Percentiles rank a stretch among this genome's conserved stretches.
phyloP scores from a whole-genome alignment of 148 eudicot genomes.

The Cornus controversa region DNA sequence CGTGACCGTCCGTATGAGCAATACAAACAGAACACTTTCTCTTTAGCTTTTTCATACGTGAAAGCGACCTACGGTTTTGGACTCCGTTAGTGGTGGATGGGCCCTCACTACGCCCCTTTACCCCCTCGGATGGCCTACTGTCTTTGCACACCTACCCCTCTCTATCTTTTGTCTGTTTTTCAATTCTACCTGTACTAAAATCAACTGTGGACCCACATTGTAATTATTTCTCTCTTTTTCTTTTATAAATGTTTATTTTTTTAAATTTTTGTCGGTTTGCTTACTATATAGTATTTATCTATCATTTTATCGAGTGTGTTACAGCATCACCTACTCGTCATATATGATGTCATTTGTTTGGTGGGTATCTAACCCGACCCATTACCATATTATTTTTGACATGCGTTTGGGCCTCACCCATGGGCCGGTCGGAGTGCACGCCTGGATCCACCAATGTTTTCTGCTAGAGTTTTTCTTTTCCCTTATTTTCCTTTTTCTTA shows the following conservation, averaged over 20 bases:
- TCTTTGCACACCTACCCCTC: neutral
- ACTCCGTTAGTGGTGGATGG: neutral
- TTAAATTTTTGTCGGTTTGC: neutral
- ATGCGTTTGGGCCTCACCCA: neutral
- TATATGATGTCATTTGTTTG: neutral
- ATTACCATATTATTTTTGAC: too few relatives aligned
- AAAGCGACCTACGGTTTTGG: neutral
- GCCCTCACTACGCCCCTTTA: neutral
- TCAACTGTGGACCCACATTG: neutral
- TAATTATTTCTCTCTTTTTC: neutral
- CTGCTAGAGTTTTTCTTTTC: too few relatives aligned
- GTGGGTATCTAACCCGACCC: neutral
- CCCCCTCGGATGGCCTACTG: neutral
- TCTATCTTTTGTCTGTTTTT: neutral
- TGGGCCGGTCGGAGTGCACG: neutral
- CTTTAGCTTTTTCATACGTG: neutral
- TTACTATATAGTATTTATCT: neutral
- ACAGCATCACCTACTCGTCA: neutral
- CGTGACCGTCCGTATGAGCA: neutral
- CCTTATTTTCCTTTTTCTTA: neutral
- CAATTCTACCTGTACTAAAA: neutral
- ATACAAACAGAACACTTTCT: neutral
- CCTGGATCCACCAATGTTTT: neutral
- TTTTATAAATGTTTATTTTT: neutral
- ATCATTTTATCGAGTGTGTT: neutral